Conservation (phyloP, 1,284 basidiomycete genomes). For the Fomitopsis palustris region DNA sequence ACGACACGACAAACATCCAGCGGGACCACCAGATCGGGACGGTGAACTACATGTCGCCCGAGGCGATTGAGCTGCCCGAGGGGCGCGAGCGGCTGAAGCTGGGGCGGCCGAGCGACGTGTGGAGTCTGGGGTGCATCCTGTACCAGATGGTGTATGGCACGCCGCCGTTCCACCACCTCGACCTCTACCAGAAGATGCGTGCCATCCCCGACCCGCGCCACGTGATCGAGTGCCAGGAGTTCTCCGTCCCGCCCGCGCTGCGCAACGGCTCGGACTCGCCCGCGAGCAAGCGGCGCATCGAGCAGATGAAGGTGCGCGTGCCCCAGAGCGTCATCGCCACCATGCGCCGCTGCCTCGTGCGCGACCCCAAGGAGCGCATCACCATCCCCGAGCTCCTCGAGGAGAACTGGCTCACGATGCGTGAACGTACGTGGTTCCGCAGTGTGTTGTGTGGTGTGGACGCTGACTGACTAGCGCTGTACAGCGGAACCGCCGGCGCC, state of each 20-base stretch:
- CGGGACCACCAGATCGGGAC: slow-evolving; percentile 93
- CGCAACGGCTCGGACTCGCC: slow-evolving; percentile 18
- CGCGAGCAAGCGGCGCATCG: slow-evolving; percentile 44
- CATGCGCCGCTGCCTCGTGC: slow-evolving; percentile 72
- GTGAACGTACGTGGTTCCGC: slow-evolving; percentile 39
- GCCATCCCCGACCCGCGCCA: slow-evolving; percentile 77
- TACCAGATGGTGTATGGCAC: slow-evolving; percentile 98
- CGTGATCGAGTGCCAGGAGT: slow-evolving; percentile 74
- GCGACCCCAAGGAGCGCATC: slow-evolving; percentile 73
- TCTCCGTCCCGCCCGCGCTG: slow-evolving; percentile 47
- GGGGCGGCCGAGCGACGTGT: slow-evolving; percentile 88
- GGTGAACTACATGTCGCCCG: slow-evolving; percentile 95
- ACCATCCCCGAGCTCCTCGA: slow-evolving; percentile 77
- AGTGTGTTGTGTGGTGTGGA: background rate
- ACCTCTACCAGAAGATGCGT: slow-evolving; percentile 83
- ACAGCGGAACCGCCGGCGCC: slow-evolving; percentile 6
- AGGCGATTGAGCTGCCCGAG: slow-evolving; percentile 82
- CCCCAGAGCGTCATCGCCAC: slow-evolving; percentile 66
- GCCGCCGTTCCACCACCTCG: slow-evolving; percentile 87
- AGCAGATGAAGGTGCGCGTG: slow-evolving; percentile 63
- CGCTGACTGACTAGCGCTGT: background rate
- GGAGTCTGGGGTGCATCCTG: slow-evolving; percentile 96
- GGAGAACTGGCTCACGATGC: slow-evolving; percentile 64
- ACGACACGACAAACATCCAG: slow-evolving; percentile 96
- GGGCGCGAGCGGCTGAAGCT: slow-evolving; percentile 79